Conservation (phyloP, 805 yeast species). For the Candida schatavii region DNA sequence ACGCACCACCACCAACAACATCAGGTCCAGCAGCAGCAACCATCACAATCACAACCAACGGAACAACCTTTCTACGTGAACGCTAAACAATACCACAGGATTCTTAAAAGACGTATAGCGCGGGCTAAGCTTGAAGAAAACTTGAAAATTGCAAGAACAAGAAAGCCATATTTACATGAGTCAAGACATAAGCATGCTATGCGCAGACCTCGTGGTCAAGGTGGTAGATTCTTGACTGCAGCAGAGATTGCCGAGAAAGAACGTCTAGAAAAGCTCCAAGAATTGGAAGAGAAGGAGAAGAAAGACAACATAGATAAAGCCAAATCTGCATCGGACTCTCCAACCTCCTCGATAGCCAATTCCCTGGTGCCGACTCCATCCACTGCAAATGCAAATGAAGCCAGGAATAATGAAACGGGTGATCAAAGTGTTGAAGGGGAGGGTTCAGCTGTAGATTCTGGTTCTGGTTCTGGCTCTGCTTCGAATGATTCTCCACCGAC, state of each 20-base stretch:
- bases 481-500: not conserved
- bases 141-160: conserved; percentile 80
- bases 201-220: conserved; percentile 99
- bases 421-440: too few relatives aligned
- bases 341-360: not conserved
- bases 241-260: conserved; percentile 57
- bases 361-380: conserved; percentile 2
- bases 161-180: conserved; percentile 93
- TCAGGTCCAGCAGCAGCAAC: conserved; percentile 12
- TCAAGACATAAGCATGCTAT: conserved; percentile 98
- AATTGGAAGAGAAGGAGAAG: conserved; percentile 24
- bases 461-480: not conserved
- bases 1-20: conserved; percentile 6
- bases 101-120: conserved; percentile 87
- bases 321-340: not conserved
- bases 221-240: conserved; percentile 94
- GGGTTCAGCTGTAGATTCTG: too few relatives aligned
- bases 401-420: not conserved
- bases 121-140: conserved; percentile 90
- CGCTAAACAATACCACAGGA: conserved; percentile 96
- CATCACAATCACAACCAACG: conserved; percentile 17
- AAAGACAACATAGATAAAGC: conserved; percentile 3
- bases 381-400: not conserved
- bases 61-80: conserved; percentile 97
- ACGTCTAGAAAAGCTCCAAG: conserved; percentile 36